These are phyloP conservation scores for Prillingera fragicola DNA, from an alignment of 1,284 basidiomycete genomes.

Conservation along the genomic window DNA sequence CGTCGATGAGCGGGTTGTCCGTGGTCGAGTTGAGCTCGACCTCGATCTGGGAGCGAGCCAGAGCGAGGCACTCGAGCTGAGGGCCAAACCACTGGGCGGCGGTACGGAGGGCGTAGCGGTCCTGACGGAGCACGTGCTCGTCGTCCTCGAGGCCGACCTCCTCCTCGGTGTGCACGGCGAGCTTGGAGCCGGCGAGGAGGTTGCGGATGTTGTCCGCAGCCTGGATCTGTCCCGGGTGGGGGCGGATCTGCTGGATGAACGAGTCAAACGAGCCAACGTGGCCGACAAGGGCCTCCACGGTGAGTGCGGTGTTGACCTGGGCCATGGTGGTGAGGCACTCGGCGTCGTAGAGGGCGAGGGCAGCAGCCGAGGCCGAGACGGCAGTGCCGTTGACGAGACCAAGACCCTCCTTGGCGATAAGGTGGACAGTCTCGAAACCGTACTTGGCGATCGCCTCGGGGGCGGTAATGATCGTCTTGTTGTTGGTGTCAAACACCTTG, in stretches of 20 bases:
- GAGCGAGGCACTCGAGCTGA: conserved; percentile 16
- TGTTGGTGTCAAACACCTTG: conserved; percentile 17
- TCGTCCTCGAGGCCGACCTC: conserved; percentile 13
- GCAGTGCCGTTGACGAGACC: conserved; percentile 20
- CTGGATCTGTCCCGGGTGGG: conserved; percentile 16
- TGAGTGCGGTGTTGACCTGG: conserved; percentile 17
- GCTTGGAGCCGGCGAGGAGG: conserved; percentile 14
- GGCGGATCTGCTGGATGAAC: conserved; percentile 18
- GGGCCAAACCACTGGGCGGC: conserved; percentile 19
- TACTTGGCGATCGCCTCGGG: conserved; percentile 17
- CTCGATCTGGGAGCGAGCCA: conserved; percentile 17
- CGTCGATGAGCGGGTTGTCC: conserved; percentile 20
- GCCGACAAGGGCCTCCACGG: conserved; percentile 16
- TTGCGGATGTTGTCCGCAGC: conserved; percentile 14
- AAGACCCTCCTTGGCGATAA: conserved; percentile 17
- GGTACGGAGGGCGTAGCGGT: conserved; percentile 20
- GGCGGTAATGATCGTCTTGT: conserved; percentile 1
- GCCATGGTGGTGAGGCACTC: conserved; percentile 18
- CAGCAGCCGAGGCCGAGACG: conserved; percentile 15
- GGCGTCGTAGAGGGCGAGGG: conserved; percentile 18
- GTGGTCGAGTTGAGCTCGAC: conserved; percentile 20
- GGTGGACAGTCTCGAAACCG: conserved; percentile 9
- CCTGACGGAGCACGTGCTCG: conserved; percentile 17
- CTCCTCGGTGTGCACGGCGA: conserved; percentile 15
- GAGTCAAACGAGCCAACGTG: conserved; percentile 16